Percentiles rank a stretch among this genome's conserved stretches.
These are phyloP conservation scores for Persicaria maculosa DNA, from an alignment of 148 eudicot species.

Conservation along the genomic window DNA sequence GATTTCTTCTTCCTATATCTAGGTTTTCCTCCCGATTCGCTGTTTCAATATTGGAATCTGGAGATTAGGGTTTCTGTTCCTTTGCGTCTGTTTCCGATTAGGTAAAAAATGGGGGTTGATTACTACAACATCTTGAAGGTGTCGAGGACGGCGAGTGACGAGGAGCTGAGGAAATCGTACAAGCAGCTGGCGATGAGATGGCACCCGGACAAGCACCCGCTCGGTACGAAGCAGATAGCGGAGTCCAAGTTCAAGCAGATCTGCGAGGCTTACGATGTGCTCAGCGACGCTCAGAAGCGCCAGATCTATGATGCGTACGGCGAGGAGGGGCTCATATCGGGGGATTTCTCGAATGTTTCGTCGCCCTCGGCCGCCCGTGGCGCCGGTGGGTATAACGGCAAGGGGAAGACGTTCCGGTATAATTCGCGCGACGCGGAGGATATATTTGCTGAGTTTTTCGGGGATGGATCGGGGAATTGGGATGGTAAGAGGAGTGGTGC, in stretches of 20 bases:
- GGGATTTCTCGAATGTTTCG: constrained; percentile 21
- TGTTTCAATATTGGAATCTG: not conserved
- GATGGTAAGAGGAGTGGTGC: constrained; percentile 1
- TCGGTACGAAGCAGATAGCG: constrained; percentile 33
- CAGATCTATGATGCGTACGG: constrained; percentile 82
- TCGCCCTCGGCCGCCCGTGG: constrained; percentile 23
- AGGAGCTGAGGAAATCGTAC: constrained; percentile 69
- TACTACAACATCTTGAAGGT: constrained; percentile 49
- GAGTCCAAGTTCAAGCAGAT: constrained; percentile 88
- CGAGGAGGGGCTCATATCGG: constrained; percentile 45
- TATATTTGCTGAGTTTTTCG: constrained; percentile 44
- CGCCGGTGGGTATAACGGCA: not conserved
- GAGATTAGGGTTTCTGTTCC: not conserved
- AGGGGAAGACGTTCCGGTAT: constrained; percentile 20
- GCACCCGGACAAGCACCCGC: constrained; percentile 91
- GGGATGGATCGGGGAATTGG: constrained; percentile 25
- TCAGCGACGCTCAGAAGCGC: constrained; percentile 58
- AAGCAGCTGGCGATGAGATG: constrained; percentile 81
- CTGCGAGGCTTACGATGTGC: constrained; percentile 83
- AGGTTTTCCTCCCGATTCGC: constrained; percentile 5
- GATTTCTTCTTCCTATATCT: not conserved
- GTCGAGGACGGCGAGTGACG: constrained; percentile 20
- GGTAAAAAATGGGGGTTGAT: constrained; percentile 52
- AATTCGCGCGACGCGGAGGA: constrained; percentile 35
- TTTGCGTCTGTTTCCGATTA: not conserved